Base-by-base conservation (phyloP, 1,284 basidiomycete species). In the Leccinum fuscescens region DNA sequence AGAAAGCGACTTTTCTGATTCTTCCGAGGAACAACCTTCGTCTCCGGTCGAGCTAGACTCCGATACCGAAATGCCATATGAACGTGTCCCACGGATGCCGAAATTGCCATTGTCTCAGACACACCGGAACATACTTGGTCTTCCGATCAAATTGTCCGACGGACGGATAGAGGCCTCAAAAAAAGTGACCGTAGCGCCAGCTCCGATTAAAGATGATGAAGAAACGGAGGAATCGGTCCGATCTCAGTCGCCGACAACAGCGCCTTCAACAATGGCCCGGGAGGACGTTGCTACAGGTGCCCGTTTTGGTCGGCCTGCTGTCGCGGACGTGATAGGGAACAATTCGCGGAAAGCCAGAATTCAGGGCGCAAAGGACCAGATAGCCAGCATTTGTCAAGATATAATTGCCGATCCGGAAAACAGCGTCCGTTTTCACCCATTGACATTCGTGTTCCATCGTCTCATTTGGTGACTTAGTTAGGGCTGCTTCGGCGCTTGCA, bases 331-430 rank as follows among this genome's bases (percentile, higher is more conserved):
- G 57, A 79, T 96, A 37, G 74, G 78, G 27, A 86, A 80, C 60
- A 81, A 80, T 70, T 92, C 92, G 54, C 84, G 89, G 62, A 85
- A 83, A 60, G 79, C 80, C 49, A 84, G 86, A 65, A 80, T 96
- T 67, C 88, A 88, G 62, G 82, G 80, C 55, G 94, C 94, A 20
- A 95, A 96, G 69, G 92, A 94, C 70, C 93, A 96, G 74, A 92
- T 96, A 60, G 94, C 94, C 2, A 79, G 82, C 31, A 85, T 95
- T 52, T 94, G 95, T 75, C 92, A 96, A 68, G 94, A 96, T 67
- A 92, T 96, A 60, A 78, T 95, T 59, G 83, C 89, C 29, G 94
- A 96, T 66, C 91, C 90, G 22, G 91, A 93, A 76, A 92, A 90
- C 69, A 88, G 86, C 64, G 91, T 93, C 67, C 65, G 86, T 77